Evolutionary conservation across 495 filamentous ascomycete genomes (phyloP), one percentile per base, ranked within the genome.

Genomic region (Glutinoglossum americanum): DNA sequence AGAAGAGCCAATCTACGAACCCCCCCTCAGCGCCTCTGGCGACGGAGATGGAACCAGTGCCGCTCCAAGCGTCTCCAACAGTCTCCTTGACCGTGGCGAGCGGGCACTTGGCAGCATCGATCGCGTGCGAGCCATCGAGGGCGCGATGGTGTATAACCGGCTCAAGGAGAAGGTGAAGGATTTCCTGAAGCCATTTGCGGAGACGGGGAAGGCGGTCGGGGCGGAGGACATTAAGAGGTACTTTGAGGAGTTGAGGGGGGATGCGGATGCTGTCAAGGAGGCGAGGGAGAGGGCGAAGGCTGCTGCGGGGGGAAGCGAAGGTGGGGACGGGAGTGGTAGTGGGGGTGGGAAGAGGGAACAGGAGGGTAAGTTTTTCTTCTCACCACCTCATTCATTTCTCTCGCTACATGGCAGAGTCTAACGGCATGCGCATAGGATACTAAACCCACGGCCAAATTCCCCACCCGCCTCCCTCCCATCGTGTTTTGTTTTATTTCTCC

Each of bases 171-270:
- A 90, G 64, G 80, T 98, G 15, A 96, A 88, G 75, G 79, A 78
- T 3, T 97, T 98, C 66, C 76, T 98, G 59, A 77, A 84, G 64
- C 85, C 94, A 55, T 98, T 94, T 69, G 92, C 92, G 3, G 90
- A 94, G 67, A 88, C 80, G 60, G 89, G 89, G 0, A 70, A 83
- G 68, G 78, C 82, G 2, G 88, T 98, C 13, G 80, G 84, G 0
- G 90, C 88, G 5, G 92, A 97, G 67, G 89, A 97, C 71, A 89
- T 98, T 65, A 96, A 94, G 70, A 80, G 73, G 10, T 94, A 95
- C 70, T 97, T 97, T 76, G 92, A 88, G 57, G 88, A 87, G 68
- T 66, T 98, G 61, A 76, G 92, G 59, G 92, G 90, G 53, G 92
- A 96, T 72, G 85, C 86, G 25, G 66, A 73, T 54, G 78, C 66